Percentiles rank a stretch among this genome's conserved stretches.
phyloP scores from a whole-genome alignment of 1,139 yeast genomes.

The Debaryomycetaceae sp. region DNA sequence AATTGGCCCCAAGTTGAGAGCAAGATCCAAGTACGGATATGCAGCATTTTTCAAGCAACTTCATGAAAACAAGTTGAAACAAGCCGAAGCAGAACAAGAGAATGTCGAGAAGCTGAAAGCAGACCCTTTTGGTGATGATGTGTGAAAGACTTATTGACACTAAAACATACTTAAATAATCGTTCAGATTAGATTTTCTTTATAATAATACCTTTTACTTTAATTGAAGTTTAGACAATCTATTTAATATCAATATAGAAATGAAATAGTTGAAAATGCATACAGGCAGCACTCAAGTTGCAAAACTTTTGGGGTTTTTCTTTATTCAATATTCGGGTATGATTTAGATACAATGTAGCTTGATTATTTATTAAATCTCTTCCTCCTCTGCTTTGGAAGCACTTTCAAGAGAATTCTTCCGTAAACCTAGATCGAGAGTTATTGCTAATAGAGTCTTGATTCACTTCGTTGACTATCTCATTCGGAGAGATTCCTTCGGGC shows the following conservation, averaged over 20 bases:
- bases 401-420: conserved; percentile 18
- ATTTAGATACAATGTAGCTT: too few relatives aligned
- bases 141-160: too few relatives aligned
- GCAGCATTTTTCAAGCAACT: conserved; percentile 41
- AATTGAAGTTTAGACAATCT: not conserved
- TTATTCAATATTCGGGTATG: too few relatives aligned
- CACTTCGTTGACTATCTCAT: not conserved
- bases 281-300: too few relatives aligned
- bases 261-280: too few relatives aligned
- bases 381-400: too few relatives aligned
- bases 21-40: conserved; percentile 55
- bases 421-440: conserved; percentile 22
- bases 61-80: too few relatives aligned
- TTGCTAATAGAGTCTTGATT: conserved; percentile 11
- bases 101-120: conserved; percentile 13
- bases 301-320: too few relatives aligned
- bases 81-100: conserved; percentile 9
- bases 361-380: too few relatives aligned
- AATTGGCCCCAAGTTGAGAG: conserved; percentile 38
- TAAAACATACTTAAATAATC: not conserved
- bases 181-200: not conserved
- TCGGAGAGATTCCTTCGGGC: not conserved
- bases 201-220: not conserved
- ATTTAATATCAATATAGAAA: too few relatives aligned
- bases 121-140: not conserved